Base-by-base conservation (phyloP, 768 basidiomycete species). In the Holtermanniella nyarrowii region DNA sequence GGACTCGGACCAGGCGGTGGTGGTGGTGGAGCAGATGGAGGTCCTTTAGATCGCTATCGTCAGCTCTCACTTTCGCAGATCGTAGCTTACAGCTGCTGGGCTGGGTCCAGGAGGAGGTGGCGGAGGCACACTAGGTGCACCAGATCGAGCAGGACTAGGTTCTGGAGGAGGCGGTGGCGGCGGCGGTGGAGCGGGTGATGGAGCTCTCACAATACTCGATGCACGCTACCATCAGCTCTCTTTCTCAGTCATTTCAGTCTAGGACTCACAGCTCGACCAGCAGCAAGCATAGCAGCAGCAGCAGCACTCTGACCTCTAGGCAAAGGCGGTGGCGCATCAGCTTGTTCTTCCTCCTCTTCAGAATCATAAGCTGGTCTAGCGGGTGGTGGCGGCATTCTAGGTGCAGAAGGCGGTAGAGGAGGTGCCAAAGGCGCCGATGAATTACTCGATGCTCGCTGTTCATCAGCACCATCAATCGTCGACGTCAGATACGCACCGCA, bases 291-390 rank as follows among this genome's bases (percentile, higher is more conserved):
- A 1, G 58, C 59, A n/a, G 54, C 26, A 13, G 62, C 60, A n/a
- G 67, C 65, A 4, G 65, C 64, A 56, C 67, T 66, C 22, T 56
- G 56, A 5, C 62, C 63, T 44, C 46, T 53, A 2, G 65, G 63
- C 26, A 58, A 53, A 24, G 59, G 59, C 1, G 68, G 68, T 4
- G 68, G 57, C 2, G 57, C 55, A 25, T 54, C 58, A 21, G 63
- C 55, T 12, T 60, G 61, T 3, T 61, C 59, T 18, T 56, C 56
- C 14, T 65, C 56, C 5, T 57, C 55, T 4, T 55, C 39, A 4
- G 56, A 52, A 21, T 43, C 39, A n/a, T 51, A 44, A 22, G 46
- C 24, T 31, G 47, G 44, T 20, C 31, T 5, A 13, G 37, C 21
- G 4, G 47, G 50, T 23, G 48, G 47, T 12, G 54, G 49, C 23